Percentiles rank a stretch among this genome's conserved stretches.
Conservation (phyloP, 345 rosid genomes). For the Populus euphratica region DNA sequence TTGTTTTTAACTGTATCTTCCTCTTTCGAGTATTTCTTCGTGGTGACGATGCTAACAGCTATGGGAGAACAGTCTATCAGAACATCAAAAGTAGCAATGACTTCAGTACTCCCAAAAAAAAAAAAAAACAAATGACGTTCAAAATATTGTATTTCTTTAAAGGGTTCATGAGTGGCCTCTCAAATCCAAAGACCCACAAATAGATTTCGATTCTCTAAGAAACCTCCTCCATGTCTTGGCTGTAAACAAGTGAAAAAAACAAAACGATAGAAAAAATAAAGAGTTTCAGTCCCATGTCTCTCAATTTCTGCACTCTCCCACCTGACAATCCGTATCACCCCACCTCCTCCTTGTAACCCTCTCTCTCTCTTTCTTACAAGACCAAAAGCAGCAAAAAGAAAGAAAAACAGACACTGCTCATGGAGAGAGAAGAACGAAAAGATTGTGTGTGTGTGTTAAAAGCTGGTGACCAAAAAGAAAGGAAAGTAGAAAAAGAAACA, state of each 20-base stretch:
- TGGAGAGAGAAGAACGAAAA: background rate
- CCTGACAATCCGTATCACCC: constrained; percentile 26
- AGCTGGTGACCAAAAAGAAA: constrained; percentile 34
- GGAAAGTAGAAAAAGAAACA: background rate
- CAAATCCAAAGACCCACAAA: constrained; percentile 9
- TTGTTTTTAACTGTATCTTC: too few species aligned
- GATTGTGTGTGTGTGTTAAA: constrained; percentile 9
- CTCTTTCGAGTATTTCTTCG: too few species aligned
- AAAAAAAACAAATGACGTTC: background rate
- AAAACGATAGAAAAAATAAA: background rate
- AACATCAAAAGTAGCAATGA: background rate
- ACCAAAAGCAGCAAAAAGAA: background rate
- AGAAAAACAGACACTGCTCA: background rate
- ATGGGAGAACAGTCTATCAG: background rate
- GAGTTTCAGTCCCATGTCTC: background rate
- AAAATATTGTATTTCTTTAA: background rate
- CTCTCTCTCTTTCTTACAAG: background rate
- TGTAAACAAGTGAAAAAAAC: background rate
- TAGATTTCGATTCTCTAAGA: constrained; percentile 2
- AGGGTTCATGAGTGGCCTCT: constrained; percentile 1
- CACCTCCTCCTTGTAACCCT: background rate
- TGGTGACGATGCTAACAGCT: background rate
- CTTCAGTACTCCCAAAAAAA: background rate
- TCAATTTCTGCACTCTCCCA: constrained; percentile 34
- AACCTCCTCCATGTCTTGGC: background rate